Conservation (phyloP, 148 eudicot species). For the Camellia sinensis region DNA sequence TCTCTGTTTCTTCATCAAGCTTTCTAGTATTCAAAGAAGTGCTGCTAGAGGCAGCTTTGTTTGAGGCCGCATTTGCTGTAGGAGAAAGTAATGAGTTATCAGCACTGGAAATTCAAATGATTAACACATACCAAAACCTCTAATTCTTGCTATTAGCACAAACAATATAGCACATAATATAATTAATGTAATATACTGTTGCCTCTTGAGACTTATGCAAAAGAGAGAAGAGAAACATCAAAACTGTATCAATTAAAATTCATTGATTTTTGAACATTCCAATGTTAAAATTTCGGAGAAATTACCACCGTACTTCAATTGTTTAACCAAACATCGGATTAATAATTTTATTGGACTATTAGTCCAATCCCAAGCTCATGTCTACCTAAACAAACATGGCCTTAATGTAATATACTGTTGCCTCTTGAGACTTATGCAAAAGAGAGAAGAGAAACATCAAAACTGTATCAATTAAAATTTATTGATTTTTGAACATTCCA, state of each 20-base stretch:
- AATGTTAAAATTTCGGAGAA: not conserved
- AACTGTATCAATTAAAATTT: not conserved
- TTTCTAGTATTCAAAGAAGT: slow-evolving; percentile 88
- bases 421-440: not conserved
- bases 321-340: too few species aligned
- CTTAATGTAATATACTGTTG: not conserved
- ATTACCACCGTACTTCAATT: too few species aligned
- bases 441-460: not conserved
- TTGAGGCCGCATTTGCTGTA: slow-evolving; percentile 83
- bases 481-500: not conserved
- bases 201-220: not conserved
- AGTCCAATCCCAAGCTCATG: too few species aligned
- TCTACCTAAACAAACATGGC: too few species aligned
- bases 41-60: slow-evolving; percentile 90
- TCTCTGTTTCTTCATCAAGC: slow-evolving; percentile 94
- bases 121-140: not conserved
- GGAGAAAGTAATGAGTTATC: slow-evolving; percentile 3
- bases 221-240: slow-evolving; percentile 1
- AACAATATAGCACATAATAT: not conserved
- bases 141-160: not conserved
- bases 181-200: not conserved
- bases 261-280: not conserved
- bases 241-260: not conserved
- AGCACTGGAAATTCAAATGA: not conserved
- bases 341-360: too few species aligned